Percentiles rank a stretch among this genome's conserved stretches.
These are phyloP conservation scores for Rhynchospora pubera DNA, from an alignment of 176 grass and related monocot species.

Conservation along the genomic window DNA sequence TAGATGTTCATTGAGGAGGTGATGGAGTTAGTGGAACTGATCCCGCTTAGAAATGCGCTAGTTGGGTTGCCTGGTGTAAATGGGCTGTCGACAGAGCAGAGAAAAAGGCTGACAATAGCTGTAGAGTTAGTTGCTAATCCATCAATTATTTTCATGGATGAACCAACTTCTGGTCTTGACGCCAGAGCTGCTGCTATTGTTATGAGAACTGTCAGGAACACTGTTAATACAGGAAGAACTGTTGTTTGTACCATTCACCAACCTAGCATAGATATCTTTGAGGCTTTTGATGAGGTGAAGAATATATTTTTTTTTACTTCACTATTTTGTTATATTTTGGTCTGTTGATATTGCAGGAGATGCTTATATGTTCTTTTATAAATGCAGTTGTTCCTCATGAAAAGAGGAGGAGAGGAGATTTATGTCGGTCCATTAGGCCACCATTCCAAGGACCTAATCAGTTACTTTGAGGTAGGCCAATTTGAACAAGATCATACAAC, in stretches of 20 bases:
- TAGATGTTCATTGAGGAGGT: constrained; percentile 66
- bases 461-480: constrained; percentile 46
- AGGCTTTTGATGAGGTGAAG: constrained; percentile 56
- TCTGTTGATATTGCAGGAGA: neutral
- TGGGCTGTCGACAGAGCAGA: constrained; percentile 50
- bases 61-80: constrained; percentile 51
- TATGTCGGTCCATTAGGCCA: constrained; percentile 50
- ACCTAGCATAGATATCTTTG: constrained; percentile 63
- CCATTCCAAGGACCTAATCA: constrained; percentile 41
- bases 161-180: constrained; percentile 62
- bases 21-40: constrained; percentile 62
- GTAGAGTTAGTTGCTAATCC: constrained; percentile 59
- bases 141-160: constrained; percentile 76
- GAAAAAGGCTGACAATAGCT: constrained; percentile 56
- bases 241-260: constrained; percentile 74
- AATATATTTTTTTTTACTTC: neutral
- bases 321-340: neutral
- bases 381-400: constrained; percentile 56
- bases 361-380: constrained; percentile 9
- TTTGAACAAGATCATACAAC: neutral
- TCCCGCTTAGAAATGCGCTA: constrained; percentile 41
- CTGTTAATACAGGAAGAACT: constrained; percentile 50
- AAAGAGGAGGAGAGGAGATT: constrained; percentile 64
- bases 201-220: constrained; percentile 61
- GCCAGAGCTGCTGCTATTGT: constrained; percentile 59